Conservation (phyloP, 2,329 filamentous ascomycete species). For the Diaporthe citri region DNA sequence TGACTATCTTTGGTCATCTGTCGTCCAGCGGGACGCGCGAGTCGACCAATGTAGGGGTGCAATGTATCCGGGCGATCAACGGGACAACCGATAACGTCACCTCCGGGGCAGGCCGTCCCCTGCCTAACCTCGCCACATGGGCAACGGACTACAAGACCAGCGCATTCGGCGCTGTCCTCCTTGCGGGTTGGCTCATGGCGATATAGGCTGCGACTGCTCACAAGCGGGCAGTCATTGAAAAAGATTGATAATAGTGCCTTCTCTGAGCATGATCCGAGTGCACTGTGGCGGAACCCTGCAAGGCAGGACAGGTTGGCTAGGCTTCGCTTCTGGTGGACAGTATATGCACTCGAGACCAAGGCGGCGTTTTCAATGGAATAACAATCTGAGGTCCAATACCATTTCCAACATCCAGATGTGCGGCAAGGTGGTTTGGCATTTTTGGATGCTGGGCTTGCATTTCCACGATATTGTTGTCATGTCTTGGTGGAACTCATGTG, state of each 20-base stretch:
- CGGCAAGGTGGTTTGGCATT: background rate
- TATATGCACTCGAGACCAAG: background rate
- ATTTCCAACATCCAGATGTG: too few relatives aligned
- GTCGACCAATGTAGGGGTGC: conserved; percentile 24
- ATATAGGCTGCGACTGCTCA: background rate
- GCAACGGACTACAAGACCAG: background rate
- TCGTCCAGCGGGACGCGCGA: conserved; percentile 1
- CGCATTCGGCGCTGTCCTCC: background rate
- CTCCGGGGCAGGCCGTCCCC: background rate
- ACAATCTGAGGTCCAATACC: background rate
- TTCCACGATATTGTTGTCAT: background rate
- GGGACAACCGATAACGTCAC: conserved; percentile 26
- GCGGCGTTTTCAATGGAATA: background rate
- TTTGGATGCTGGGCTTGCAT: background rate
- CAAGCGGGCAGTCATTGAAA: background rate
- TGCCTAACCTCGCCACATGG: background rate
- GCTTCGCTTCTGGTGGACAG: background rate
- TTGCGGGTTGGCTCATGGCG: background rate
- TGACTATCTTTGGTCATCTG: conserved; percentile 31
- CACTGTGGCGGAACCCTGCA: background rate
- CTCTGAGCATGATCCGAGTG: too few relatives aligned
- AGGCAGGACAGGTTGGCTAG: background rate
- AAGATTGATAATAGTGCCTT: background rate
- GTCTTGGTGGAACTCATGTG: too few relatives aligned
- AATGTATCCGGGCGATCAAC: conserved; percentile 30